phyloP scores from a whole-genome alignment of 2,329 filamentous ascomycete species.

The Paracoccidioides lutzii region DNA sequence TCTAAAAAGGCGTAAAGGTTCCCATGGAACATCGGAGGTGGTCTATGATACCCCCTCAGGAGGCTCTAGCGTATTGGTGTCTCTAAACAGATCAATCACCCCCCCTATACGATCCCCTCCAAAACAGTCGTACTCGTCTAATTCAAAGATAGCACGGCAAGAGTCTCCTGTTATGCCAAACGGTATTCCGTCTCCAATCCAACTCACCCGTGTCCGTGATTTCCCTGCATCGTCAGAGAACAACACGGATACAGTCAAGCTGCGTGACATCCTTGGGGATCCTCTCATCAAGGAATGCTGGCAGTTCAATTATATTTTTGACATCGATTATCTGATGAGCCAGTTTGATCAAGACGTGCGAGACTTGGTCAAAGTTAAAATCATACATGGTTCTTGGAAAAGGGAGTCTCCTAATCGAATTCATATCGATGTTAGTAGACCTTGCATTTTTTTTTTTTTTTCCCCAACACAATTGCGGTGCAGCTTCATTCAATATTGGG shows the following conservation, averaged over 20 bases:
- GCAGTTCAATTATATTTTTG: slow-evolving; percentile 45
- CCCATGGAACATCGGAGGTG: neutral
- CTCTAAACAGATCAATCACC: slow-evolving; percentile 21
- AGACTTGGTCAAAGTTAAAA: slow-evolving; percentile 40
- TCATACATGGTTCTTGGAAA: slow-evolving; percentile 56
- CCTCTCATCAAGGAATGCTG: slow-evolving; percentile 55
- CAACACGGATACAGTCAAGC: slow-evolving; percentile 54
- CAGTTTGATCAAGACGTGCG: slow-evolving; percentile 47
- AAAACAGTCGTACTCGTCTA: neutral
- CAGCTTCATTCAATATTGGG: neutral
- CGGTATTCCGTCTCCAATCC: slow-evolving; percentile 50
- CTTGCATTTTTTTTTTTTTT: neutral
- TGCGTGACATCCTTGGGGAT: slow-evolving; percentile 58
- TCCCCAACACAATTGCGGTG: neutral
- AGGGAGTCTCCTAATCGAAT: slow-evolving; percentile 49
- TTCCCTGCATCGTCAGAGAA: slow-evolving; percentile 39
- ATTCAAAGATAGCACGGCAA: neutral
- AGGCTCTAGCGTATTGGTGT: slow-evolving; percentile 12
- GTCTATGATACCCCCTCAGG: neutral
- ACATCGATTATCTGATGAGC: slow-evolving; percentile 48
- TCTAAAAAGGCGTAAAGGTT: slow-evolving; percentile 9
- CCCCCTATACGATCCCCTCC: slow-evolving; percentile 11
- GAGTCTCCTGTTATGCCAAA: slow-evolving; percentile 3
- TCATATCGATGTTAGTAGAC: slow-evolving; percentile 41
- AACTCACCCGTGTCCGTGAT: slow-evolving; percentile 56